These are phyloP conservation scores for Cicer pinnatifidum DNA, from an alignment of 306 rosid genomes.

Conservation along the genomic window DNA sequence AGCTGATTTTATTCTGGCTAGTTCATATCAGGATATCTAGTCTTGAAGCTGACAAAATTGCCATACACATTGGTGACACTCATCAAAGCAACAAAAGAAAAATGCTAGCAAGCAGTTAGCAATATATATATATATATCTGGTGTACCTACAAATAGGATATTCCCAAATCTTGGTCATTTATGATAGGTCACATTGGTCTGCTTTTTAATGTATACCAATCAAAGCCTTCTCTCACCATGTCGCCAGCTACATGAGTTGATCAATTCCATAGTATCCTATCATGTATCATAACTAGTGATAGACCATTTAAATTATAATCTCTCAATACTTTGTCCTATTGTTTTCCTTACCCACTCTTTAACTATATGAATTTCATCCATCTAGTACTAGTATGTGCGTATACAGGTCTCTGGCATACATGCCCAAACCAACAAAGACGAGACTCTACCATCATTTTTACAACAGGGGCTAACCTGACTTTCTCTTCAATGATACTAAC, in stretches of 20 bases:
- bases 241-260: background rate
- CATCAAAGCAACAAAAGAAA: conserved; percentile 12
- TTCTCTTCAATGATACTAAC: background rate
- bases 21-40: background rate
- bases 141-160: conserved; percentile 6
- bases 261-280: background rate
- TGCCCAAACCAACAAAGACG: background rate
- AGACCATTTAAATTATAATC: conserved; percentile 6
- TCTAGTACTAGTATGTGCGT: background rate
- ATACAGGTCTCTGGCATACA: background rate
- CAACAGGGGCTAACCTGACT: background rate
- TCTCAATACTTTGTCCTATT: background rate
- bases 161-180: conserved; percentile 27
- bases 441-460: conserved; percentile 6
- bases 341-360: background rate
- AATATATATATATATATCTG: conserved; percentile 12
- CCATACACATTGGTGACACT: conserved; percentile 6
- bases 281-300: background rate
- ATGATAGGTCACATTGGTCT: conserved; percentile 32
- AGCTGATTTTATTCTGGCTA: conserved; percentile 7
- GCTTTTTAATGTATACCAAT: background rate
- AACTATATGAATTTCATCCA: conserved; percentile 1
- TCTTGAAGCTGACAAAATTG: conserved; percentile 24
- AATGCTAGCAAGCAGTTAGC: conserved; percentile 16
- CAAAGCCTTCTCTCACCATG: background rate